phyloP scores from a whole-genome alignment of 331 rosid species.

The Quercus lobata region DNA sequence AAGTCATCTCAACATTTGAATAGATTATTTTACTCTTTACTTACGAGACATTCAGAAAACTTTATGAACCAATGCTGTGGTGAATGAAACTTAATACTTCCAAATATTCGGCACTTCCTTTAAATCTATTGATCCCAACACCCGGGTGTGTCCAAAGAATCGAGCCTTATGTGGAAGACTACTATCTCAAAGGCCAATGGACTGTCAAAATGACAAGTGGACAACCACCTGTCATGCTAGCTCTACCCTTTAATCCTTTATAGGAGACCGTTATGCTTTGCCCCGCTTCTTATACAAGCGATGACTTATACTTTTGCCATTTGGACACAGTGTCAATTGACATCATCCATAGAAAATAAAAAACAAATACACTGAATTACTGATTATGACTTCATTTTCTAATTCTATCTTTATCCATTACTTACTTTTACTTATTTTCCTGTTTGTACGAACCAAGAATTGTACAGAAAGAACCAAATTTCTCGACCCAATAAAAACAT shows the following conservation, averaged over 20 bases:
- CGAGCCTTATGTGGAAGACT: background rate
- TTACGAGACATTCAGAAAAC: too few relatives aligned
- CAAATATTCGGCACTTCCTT: too few relatives aligned
- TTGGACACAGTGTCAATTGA: background rate
- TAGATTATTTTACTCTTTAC: too few relatives aligned
- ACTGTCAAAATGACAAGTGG: background rate
- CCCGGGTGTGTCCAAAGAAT: too few relatives aligned
- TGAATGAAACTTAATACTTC: too few relatives aligned
- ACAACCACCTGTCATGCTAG: slow-evolving; percentile 1
- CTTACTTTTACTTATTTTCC: too few relatives aligned
- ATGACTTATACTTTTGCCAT: background rate
- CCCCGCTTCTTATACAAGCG: background rate
- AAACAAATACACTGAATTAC: background rate
- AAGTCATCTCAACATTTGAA: too few relatives aligned
- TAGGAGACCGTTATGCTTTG: background rate
- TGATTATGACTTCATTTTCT: background rate
- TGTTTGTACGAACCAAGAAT: too few relatives aligned
- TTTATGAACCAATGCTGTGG: accelerated
- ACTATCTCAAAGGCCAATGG: background rate
- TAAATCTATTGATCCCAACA: too few relatives aligned
- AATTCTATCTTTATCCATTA: background rate
- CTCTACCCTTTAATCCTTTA: background rate
- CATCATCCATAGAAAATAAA: background rate
- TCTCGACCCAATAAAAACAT: too few relatives aligned
- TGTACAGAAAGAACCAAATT: too few relatives aligned